Percentiles rank a stretch among this genome's conserved stretches.
phyloP scores from a whole-genome alignment of 495 filamentous ascomycete genomes.

The Sordaria brevicollis region DNA sequence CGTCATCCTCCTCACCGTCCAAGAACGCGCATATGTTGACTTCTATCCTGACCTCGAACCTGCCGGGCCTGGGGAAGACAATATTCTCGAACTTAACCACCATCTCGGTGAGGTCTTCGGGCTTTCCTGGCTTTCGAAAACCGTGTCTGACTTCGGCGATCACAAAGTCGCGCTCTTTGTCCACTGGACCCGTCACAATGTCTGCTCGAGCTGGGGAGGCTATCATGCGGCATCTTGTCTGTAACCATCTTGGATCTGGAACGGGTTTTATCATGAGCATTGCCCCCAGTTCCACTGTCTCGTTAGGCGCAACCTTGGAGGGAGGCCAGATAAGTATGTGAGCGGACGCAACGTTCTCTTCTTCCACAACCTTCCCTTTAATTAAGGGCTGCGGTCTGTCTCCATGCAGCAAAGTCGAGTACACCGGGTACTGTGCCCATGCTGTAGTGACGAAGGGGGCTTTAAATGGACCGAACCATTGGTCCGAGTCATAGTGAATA shows the following conservation, averaged over 20 bases:
- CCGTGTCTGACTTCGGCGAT: neutral
- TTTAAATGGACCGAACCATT: neutral
- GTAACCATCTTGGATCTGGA: neutral
- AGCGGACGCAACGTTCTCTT: no score
- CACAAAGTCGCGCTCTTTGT: neutral
- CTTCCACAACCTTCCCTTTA: no score
- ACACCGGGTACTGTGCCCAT: neutral
- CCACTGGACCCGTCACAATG: neutral
- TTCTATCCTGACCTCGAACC: neutral
- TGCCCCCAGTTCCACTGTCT: neutral
- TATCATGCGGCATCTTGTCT: neutral
- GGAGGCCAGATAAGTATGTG: neutral
- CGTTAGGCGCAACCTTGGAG: neutral
- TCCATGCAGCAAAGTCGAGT: neutral
- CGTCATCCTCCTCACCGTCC: neutral
- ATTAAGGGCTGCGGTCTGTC: neutral
- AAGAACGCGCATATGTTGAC: neutral
- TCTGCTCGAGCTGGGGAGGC: neutral
- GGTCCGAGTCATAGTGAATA: neutral
- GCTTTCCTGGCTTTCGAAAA: neutral
- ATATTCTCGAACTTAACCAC: neutral
- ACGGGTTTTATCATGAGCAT: neutral
- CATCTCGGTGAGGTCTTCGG: neutral
- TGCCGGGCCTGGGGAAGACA: neutral
- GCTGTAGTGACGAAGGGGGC: neutral